Evolutionary conservation across 2,329 filamentous ascomycete genomes (phyloP).

Genomic region (Domatiomyces globalis): DNA sequence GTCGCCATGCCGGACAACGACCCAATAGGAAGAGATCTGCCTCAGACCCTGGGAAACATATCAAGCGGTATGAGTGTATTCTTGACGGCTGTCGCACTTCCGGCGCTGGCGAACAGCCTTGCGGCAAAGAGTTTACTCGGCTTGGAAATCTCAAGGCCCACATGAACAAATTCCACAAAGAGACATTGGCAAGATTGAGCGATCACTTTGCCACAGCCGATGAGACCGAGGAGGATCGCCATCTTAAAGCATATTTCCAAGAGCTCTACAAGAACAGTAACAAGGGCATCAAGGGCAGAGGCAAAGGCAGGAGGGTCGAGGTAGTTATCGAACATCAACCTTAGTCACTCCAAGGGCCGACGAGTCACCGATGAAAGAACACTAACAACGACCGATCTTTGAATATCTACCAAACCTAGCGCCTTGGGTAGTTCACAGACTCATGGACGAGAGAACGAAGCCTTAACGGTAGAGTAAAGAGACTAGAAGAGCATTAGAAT

Average conservation of each 20-base stretch:
- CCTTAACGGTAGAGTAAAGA: too few relatives aligned
- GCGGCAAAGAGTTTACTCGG: conserved; percentile 71
- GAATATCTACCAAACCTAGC: neutral
- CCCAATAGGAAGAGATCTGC: conserved; percentile 62
- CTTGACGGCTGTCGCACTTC: conserved; percentile 53
- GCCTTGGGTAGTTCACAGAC: too few relatives aligned
- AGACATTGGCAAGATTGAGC: conserved; percentile 57
- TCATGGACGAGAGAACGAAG: too few relatives aligned
- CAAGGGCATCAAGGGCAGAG: conserved; percentile 93
- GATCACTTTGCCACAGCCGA: conserved; percentile 46
- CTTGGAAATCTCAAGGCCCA: conserved; percentile 89
- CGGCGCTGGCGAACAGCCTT: conserved; percentile 3
- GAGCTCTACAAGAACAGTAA: conserved; percentile 94
- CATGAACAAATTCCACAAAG: conserved; percentile 81
- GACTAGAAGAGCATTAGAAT: too few relatives aligned
- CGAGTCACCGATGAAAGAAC: neutral
- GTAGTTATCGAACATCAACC: conserved; percentile 5
- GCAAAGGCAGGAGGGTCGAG: conserved; percentile 60
- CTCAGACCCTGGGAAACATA: conserved; percentile 10
- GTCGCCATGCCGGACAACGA: conserved; percentile 74
- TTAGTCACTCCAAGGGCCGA: neutral
- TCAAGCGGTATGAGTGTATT: conserved; percentile 60
- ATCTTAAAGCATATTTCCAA: conserved; percentile 72
- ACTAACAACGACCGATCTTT: neutral
- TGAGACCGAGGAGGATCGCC: conserved; percentile 57